Evolutionary conservation across 306 rosid genomes (phyloP).

Genomic region (Trifolium subterraneum): DNA sequence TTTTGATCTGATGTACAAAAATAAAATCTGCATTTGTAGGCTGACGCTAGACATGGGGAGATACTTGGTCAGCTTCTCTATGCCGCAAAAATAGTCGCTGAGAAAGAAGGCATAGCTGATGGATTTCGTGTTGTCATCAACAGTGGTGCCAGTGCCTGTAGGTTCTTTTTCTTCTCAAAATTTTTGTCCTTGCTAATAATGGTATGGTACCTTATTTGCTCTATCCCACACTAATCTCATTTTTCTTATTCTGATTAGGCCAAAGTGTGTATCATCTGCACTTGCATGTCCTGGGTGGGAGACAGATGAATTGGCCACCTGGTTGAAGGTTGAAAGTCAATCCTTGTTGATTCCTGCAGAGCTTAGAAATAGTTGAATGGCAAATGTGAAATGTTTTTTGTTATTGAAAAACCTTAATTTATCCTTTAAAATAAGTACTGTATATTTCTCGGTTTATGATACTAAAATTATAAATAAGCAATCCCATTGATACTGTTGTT

Average conservation of each 20-base stretch:
- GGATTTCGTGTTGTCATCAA: slow-evolving; percentile 91
- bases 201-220: neutral
- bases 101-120: slow-evolving; percentile 77
- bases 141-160: slow-evolving; percentile 79
- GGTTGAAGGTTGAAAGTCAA: slow-evolving; percentile 57
- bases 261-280: slow-evolving; percentile 94
- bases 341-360: slow-evolving; percentile 7
- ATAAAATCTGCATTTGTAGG: slow-evolving; percentile 50
- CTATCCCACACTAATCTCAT: neutral
- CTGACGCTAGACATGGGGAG: slow-evolving; percentile 72
- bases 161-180: slow-evolving; percentile 36
- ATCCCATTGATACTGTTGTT: neutral
- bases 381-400: slow-evolving; percentile 6
- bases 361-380: neutral
- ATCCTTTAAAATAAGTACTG: neutral
- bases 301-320: slow-evolving; percentile 88
- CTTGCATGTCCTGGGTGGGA: slow-evolving; percentile 90
- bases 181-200: neutral
- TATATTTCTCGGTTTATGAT: neutral
- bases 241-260: slow-evolving; percentile 50
- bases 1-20: slow-evolving; percentile 12
- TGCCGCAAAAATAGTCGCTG: slow-evolving; percentile 82
- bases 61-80: slow-evolving; percentile 79
- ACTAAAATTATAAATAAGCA: neutral
- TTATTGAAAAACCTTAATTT: neutral